Evolutionary conservation across 78 protist species (phyloP).

Genomic region (Trichosphaerium sp.): DNA sequence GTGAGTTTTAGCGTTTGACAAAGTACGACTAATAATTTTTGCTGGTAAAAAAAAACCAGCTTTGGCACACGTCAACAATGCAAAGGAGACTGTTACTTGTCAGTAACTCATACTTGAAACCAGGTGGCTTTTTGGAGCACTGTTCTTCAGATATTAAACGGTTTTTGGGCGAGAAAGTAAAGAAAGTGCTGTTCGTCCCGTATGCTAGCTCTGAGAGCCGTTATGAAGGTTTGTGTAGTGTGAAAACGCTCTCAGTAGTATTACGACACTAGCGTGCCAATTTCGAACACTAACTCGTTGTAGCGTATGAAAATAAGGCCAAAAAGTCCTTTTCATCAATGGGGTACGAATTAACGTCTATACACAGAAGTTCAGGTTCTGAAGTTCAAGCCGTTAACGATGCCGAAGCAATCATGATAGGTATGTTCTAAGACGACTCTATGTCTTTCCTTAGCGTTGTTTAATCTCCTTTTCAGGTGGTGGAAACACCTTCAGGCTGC

Average conservation of each 20-base stretch:
- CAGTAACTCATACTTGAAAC: too few relatives aligned
- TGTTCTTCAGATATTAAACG: background rate
- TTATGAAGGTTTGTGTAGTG: background rate
- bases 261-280: background rate
- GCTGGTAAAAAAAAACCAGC: too few relatives aligned
- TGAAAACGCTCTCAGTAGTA: background rate
- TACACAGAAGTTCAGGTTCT: background rate
- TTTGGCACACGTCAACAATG: too few relatives aligned
- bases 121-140: background rate
- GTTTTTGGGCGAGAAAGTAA: background rate
- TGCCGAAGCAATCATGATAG: background rate
- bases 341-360: background rate
- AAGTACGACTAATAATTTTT: too few relatives aligned
- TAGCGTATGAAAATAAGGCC: background rate
- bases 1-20: too few relatives aligned
- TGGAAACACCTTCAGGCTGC: conserved; percentile 16
- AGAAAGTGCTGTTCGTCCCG: background rate
- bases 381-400: background rate
- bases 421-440: background rate
- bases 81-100: too few relatives aligned
- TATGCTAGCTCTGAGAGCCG: background rate
- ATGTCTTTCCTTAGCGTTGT: background rate
- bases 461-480: background rate
- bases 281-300: background rate
- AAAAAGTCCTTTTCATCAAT: background rate